Evolutionary conservation across 257 asterid species (phyloP), one percentile per base, ranked within the genome.

Genomic region (Plantago ovata): DNA sequence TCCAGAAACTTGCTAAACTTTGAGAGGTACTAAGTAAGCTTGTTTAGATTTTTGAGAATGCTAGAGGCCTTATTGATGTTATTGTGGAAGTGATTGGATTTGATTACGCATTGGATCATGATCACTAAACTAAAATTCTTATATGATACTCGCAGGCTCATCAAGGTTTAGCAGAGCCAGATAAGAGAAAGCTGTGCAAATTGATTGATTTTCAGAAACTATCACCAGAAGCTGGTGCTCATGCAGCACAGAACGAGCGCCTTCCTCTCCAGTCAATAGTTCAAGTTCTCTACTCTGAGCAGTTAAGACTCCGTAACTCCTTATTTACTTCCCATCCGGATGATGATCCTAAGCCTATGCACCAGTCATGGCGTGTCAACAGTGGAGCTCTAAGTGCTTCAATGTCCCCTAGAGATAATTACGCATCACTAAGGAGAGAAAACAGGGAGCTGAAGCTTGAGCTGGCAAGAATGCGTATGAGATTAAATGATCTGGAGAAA

Each of bases 181-280:
- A 92, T 43, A 83, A 69, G 79, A 83, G 81, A 70, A 85, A 76
- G 67, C 84, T 92, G 13, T 78, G 95, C 87, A 88, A 80, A 69
- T 58, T 87, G 84, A 77, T 88, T 1, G 96, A 92, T 71, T 88
- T 88, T 50, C 96, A 92, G 74, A 92, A 88, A 59, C 81, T 92
- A 38, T 80, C 96, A 44, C 90, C 77, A 51, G 96, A 92, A 77
- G 95, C 96, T 0, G 96, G 98, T 4, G 85, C 96, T 2, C 98
- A 92, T 6, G 98, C 98, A 8, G 98, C 98, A 14, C 96, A 88
- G 72, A 92, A 88, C 64, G 98, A 92, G 45, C 93, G 96, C 56
- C 98, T 92, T 33, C 90, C 98, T 0, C 68, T 88, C 77, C 98
- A 92, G 66, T 85, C 98, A 13, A 84, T 88, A 18, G 96, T 92